Evolutionary conservation across 306 rosid species (phyloP), one percentile per base, ranked within the genome.

Genomic region (Prunus armeniaca): DNA sequence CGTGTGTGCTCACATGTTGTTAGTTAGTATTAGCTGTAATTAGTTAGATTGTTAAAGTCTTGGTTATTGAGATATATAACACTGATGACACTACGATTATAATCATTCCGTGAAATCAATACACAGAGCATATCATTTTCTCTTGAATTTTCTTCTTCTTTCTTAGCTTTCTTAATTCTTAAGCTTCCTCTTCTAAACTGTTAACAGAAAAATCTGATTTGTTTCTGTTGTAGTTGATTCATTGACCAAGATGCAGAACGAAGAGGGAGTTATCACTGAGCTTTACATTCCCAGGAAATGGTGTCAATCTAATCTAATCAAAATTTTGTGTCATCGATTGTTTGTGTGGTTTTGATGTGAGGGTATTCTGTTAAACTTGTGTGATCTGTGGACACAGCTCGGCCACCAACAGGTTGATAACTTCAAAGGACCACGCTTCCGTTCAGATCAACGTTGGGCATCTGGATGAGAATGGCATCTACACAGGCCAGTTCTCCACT

Each of bases 401-500:
- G 43, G 96, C 98, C 0, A 93, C 98, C 9, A 90, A 93, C 65
- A 82, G 96, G 73, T 78, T 90, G 84, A 93, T 93, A 1, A 89
- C 96, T 0, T 77, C 98, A 0, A 93, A 90, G 85, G 96, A 93
- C 75, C 93, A 93, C 43, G 98, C 98, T 0, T 90, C 94, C 0
- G 94, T 90, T 73, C 94, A 90, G 87, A 79, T 93, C 3, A 90
- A 93, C 78, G 45, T 90, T 2, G 96, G 98, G 0, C 98, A 90
- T 74, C 51, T 93, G 60, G 98, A 90, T 15, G 96, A 93, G 78
- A 87, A 62, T 32, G 98, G 95, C 38, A 49, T 86, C 49, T 89
- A 89, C 89, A 89, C 87, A 30, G 88, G 93, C 19, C 88, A 85
- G 6, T 90, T 83, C 85, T 69, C 94, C 80, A 85, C 98, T 43